Base-by-base conservation (phyloP, 208 protist species). In the Crithidia brevicula region DNA sequence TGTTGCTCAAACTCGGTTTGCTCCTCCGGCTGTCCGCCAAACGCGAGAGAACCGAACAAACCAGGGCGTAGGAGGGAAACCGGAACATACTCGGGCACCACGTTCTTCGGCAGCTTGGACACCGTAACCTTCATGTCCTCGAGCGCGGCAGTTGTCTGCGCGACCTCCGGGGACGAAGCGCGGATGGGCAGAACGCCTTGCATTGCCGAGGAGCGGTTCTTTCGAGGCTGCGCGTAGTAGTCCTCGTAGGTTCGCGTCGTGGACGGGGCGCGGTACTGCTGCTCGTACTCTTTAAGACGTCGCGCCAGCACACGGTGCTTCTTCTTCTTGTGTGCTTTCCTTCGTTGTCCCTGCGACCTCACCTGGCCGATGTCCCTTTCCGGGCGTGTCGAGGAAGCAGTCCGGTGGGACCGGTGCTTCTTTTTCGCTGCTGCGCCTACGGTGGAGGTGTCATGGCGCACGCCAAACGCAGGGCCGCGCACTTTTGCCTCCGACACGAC, bases 211-310 rank as follows among this genome's bases (percentile, higher is more conserved):
- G 36, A 13, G 11, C 9, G 38, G 3, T 25, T 20, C 31, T 53
- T 42, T 30, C 18, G 46, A 23, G 8, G 60, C 36, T 4, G 27
- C 30, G 75, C 57, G 72, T 94, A 92, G 76, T 92, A 94, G 36
- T 86, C 79, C 13, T 75, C 82, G 76, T 94, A 94, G n/a, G 71
- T 88, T 49, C 82, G 53, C 15, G 51, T 43, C 18, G 34, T 56
- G 31, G 65, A 43, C 3, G 78, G 74, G 2, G 60, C 58, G n/a
- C 74, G 80, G 63, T 92, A 89, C 13, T 43, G 42, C 28, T 72
- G 65, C 46, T 85, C 79, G 51, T 92, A 89, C 60, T 90, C 82
- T 46, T 75, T 71, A n/a, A 91, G 65, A 10, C 63, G 63, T 18
- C 76, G 66, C 10, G 49, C 72, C 6, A 93, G 54, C 27, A 71